Conservation (phyloP, 2,329 filamentous ascomycete genomes). For the Aspergillus tanneri region DNA sequence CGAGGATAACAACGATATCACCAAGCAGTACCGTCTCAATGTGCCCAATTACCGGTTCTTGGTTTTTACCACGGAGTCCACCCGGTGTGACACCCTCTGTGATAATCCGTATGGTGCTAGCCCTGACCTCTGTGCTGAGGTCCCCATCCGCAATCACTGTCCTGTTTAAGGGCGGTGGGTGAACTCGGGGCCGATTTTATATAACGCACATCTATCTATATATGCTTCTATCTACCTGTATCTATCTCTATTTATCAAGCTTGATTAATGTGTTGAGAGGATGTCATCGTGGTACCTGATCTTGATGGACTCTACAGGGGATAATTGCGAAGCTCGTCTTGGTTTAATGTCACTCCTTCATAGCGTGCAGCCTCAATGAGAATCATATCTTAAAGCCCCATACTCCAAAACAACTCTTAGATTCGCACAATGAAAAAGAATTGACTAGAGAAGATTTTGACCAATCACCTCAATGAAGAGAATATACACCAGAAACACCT, state of each 20-base stretch:
- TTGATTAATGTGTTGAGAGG: no score
- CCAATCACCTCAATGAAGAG: not conserved
- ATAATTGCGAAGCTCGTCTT: no score
- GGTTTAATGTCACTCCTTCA: no score
- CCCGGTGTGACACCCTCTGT: slow-evolving; percentile 38
- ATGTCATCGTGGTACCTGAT: no score
- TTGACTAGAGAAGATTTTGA: not conserved
- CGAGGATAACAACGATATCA: slow-evolving; percentile 27
- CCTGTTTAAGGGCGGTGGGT: slow-evolving; percentile 21
- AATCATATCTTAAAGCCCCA: no score
- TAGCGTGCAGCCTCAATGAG: no score
- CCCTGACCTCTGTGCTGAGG: slow-evolving; percentile 37
- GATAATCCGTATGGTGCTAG: slow-evolving; percentile 32
- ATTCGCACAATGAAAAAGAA: not conserved
- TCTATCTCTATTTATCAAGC: no score
- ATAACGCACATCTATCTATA: no score
- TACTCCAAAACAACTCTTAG: no score
- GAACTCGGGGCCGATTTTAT: no score
- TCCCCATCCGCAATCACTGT: slow-evolving; percentile 32
- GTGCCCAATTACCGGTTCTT: slow-evolving; percentile 42
- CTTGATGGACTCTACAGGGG: no score
- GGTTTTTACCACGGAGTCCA: slow-evolving; percentile 39
- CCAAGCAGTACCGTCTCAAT: slow-evolving; percentile 39
- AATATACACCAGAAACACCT: slow-evolving; percentile 14
- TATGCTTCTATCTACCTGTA: no score